These are phyloP conservation scores for Pleurostoma richardsiae DNA, from an alignment of 2,329 filamentous ascomycete genomes.

Conservation along the genomic window DNA sequence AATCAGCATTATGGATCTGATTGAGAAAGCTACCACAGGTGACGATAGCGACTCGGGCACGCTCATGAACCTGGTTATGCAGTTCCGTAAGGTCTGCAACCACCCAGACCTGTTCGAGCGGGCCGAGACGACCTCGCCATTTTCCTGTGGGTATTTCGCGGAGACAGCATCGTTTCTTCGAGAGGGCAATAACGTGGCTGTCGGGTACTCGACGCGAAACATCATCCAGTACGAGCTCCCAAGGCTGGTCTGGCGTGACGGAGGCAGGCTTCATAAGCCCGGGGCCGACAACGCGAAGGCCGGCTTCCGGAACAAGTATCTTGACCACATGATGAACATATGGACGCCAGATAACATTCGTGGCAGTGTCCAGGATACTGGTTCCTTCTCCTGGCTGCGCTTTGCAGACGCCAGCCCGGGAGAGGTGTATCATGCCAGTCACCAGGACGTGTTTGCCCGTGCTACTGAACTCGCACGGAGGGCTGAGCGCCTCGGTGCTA, in stretches of 20 bases:
- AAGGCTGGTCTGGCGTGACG: constrained; percentile 74
- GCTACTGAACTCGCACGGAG: constrained; percentile 55
- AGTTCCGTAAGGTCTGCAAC: constrained; percentile 99
- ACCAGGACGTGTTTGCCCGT: constrained; percentile 67
- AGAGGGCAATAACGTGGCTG: constrained; percentile 73
- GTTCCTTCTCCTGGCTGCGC: constrained; percentile 82
- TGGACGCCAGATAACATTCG: constrained; percentile 78
- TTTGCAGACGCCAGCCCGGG: constrained; percentile 74
- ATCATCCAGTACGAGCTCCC: constrained; percentile 81
- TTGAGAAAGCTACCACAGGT: constrained; percentile 92
- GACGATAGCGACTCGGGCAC: constrained; percentile 94
- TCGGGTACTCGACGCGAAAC: constrained; percentile 84
- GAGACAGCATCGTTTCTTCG: constrained; percentile 94
- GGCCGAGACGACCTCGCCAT: constrained; percentile 83
- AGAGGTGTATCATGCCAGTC: constrained; percentile 68
- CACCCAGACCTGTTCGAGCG: constrained; percentile 96
- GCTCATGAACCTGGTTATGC: constrained; percentile 99
- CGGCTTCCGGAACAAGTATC: constrained; percentile 74
- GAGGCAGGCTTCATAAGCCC: constrained; percentile 69
- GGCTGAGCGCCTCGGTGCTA: constrained; percentile 55
- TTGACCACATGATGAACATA: constrained; percentile 82
- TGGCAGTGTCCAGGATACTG: constrained; percentile 53
- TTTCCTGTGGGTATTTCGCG: constrained; percentile 80
- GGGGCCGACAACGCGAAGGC: constrained; percentile 68
- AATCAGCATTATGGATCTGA: constrained; percentile 97